Base-by-base conservation (phyloP, 148 eudicot genomes). In the Dysphania ambrosioides region DNA sequence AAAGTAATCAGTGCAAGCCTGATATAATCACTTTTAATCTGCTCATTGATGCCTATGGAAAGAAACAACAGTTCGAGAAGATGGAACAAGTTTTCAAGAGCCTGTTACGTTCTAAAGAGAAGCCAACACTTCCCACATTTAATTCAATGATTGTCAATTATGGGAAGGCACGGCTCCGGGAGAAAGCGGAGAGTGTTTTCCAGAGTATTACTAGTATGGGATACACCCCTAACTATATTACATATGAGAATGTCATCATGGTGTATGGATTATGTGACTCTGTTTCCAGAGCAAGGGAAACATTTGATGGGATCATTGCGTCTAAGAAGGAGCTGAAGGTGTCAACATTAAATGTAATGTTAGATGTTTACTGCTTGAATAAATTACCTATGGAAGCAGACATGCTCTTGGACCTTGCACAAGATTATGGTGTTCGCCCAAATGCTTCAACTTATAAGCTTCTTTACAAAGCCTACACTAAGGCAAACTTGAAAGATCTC, bases 121-220 rank as follows among this genome's bases (percentile, higher is more conserved):
- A 78, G 79, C 98, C 96, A 10, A 92, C 97, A 24, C 83, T 89
- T 73, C 87, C 97, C 36, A 95, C 98, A 4, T 95, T 92, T 70
- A 90, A 95, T 74, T 95, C 97, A 27, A 95, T 92, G 97, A 95
- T 95, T 70, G 79, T 86, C 61, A 95, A 95, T 78, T 95, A 95
- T 66, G 98, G 98, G 41, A 95, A 85, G 82, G 98, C 98, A 58
- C 83, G 97, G 29, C 92, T 75, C n/a, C 81, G 97, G 76, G 97
- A 95, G 82, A 95, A 89, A 78, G 93, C 98, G 1, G 98, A 88
- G 81, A 66, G 72, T 35, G 77, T 89, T 47, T 92, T 79, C 58
- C 77, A 85, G 53, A 87, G 79, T 66, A 87, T 95, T 87, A 81
- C 63, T 27, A 85, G 82, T 18, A 87, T 92, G 96, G 91, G 92